Percentiles rank a stretch among this genome's conserved stretches.
These are phyloP conservation scores for Westerdykella aurantiaca DNA, from an alignment of 2,329 filamentous ascomycete genomes.

Conservation along the genomic window DNA sequence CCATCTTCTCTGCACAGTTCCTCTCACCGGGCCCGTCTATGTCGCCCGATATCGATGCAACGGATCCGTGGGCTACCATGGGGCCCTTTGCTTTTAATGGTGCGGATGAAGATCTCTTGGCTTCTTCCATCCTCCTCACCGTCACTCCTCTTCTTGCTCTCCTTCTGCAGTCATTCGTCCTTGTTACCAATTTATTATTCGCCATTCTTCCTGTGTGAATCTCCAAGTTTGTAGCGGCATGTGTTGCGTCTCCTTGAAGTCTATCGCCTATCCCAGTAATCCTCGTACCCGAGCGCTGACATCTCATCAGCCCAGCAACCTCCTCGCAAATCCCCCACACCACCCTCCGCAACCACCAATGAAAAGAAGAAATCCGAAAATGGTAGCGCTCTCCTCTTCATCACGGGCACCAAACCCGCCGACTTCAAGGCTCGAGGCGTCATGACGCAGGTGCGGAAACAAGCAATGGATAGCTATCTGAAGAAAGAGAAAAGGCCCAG, in stretches of 20 bases:
- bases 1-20: constrained; percentile 18
- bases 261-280: background rate
- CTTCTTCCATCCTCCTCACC: constrained; percentile 1
- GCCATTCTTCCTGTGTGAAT: background rate
- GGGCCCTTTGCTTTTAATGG: constrained; percentile 16
- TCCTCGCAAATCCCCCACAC: constrained; percentile 10
- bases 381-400: constrained; percentile 20
- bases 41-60: constrained; percentile 11
- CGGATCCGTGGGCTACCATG: constrained; percentile 20
- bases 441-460: constrained; percentile 33
- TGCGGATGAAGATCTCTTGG: constrained; percentile 13
- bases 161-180: constrained; percentile 1
- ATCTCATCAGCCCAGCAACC: constrained; percentile 1
- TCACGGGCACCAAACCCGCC: constrained; percentile 27
- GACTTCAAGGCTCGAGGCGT: constrained; percentile 27
- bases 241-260: background rate
- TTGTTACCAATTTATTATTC: background rate
- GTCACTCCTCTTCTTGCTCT: background rate
- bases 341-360: constrained; percentile 1
- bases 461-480: constrained; percentile 32
- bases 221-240: background rate
- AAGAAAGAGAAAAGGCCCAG: constrained; percentile 17
- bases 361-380: constrained; percentile 6
- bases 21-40: constrained; percentile 18
- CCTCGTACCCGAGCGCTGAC: background rate